These are phyloP conservation scores for Silene noctiflora DNA, from an alignment of 179 eudicot genomes.

Conservation along the genomic window DNA sequence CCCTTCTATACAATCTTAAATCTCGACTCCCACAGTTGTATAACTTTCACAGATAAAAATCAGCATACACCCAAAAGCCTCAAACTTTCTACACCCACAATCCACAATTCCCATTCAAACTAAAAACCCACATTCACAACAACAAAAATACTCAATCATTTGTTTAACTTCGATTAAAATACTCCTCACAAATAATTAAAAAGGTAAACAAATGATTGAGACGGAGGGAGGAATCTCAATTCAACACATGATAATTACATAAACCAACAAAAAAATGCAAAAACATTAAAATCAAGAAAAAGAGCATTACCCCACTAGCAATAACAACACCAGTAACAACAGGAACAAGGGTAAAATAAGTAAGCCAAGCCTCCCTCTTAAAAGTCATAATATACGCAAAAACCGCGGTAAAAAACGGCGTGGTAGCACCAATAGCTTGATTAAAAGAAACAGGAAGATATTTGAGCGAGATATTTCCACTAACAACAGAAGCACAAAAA, in stretches of 20 bases:
- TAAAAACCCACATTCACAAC: not conserved
- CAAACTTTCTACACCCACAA: conserved; percentile 5
- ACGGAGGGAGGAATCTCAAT: not conserved
- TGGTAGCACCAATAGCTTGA: conserved; percentile 88
- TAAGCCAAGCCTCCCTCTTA: conserved; percentile 86
- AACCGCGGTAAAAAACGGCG: conserved; percentile 83
- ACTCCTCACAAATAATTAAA: no score
- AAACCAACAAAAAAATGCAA: not conserved
- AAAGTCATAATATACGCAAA: conserved; percentile 71
- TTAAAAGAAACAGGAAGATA: conserved; percentile 80
- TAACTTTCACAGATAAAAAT: no score
- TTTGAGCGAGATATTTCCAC: conserved; percentile 61
- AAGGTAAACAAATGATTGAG: no score
- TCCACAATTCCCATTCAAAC: not conserved
- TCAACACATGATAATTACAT: not conserved
- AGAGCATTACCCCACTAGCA: conserved; percentile 72
- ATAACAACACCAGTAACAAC: conserved; percentile 80
- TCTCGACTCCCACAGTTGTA: no score
- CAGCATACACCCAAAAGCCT: no score
- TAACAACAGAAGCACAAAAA: conserved; percentile 74
- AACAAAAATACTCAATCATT: not conserved
- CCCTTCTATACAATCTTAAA: not conserved
- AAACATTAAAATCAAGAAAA: not conserved
- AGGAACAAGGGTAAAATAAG: conserved; percentile 63
- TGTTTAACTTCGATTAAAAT: no score